Evolutionary conservation across 2,329 filamentous ascomycete species (phyloP).

Genomic region (Microdochium paspali): DNA sequence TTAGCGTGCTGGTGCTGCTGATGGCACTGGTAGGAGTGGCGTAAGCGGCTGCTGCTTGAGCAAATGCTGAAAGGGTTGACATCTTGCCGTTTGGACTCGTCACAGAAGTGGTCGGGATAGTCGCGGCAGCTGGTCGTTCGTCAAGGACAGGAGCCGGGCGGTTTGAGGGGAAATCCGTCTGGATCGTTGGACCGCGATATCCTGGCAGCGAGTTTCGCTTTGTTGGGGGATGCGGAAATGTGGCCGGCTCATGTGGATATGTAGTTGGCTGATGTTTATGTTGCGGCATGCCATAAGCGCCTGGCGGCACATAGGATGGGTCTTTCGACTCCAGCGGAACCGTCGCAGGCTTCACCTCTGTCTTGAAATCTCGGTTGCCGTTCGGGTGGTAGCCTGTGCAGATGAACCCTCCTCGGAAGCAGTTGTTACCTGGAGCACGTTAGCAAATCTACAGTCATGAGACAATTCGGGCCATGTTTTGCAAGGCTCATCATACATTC

Average conservation of each 20-base stretch:
- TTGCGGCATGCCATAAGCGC: slow-evolving; percentile 53
- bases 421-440: slow-evolving; percentile 63
- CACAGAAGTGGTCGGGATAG: slow-evolving; percentile 47
- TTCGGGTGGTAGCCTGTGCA: slow-evolving; percentile 73
- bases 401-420: slow-evolving; percentile 77
- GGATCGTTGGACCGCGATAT: slow-evolving; percentile 52
- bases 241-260: too few species aligned
- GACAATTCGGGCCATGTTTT: not conserved
- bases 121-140: slow-evolving; percentile 48
- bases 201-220: slow-evolving; percentile 49
- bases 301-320: slow-evolving; percentile 49
- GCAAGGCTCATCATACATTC: slow-evolving; percentile 86
- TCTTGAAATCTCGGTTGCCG: slow-evolving; percentile 73
- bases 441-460: slow-evolving; percentile 9
- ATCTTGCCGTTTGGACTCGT: slow-evolving; percentile 53
- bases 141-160: slow-evolving; percentile 46
- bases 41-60: slow-evolving; percentile 42
- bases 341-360: slow-evolving; percentile 56
- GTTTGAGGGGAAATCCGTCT: slow-evolving; percentile 54
- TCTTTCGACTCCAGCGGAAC: slow-evolving; percentile 82
- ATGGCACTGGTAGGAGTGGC: slow-evolving; percentile 54
- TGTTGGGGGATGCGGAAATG: slow-evolving; percentile 17
- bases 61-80: slow-evolving; percentile 44
- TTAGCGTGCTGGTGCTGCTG: slow-evolving; percentile 18
- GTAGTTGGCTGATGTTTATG: slow-evolving; percentile 21